Evolutionary conservation across 1,284 basidiomycete species (phyloP).

Genomic region (Wolfiporia cocos): DNA sequence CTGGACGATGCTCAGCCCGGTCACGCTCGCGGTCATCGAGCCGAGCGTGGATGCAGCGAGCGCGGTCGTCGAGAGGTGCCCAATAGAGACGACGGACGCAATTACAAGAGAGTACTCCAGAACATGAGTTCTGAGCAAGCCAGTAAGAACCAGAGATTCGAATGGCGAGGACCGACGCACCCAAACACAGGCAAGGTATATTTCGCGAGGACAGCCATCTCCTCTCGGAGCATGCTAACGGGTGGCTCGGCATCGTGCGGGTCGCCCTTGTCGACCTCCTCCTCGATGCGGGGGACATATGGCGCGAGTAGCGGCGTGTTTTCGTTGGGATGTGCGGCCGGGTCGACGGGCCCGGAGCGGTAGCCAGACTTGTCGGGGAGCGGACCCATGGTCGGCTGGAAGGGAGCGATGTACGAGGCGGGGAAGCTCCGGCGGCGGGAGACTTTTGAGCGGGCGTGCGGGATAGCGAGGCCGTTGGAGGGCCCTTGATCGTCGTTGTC

Average conservation of each 20-base stretch:
- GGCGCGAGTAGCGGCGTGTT: constrained; percentile 47
- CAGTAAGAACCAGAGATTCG: no score
- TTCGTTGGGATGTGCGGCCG: constrained; percentile 33
- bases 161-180: no score
- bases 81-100: constrained; percentile 75
- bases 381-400: constrained; percentile 28
- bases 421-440: constrained; percentile 29
- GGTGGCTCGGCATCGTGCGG: constrained; percentile 18
- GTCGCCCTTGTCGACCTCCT: constrained; percentile 28
- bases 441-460: constrained; percentile 3
- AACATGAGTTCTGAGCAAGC: constrained; percentile 60
- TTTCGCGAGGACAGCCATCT: constrained; percentile 50
- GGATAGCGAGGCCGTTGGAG: constrained; percentile 9
- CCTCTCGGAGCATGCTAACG: constrained; percentile 45
- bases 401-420: constrained; percentile 23
- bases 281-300: constrained; percentile 39
- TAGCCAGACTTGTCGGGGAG: constrained; percentile 23
- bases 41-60: constrained; percentile 84
- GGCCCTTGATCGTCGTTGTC: constrained; percentile 5
- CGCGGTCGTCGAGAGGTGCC: constrained; percentile 78
- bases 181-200: constrained; percentile 68
- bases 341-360: constrained; percentile 20
- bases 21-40: constrained; percentile 81
- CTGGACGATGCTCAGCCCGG: constrained; percentile 72
- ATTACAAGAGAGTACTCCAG: constrained; percentile 73